phyloP scores from a whole-genome alignment of 345 rosid genomes.

The Eucalyptus viminalis region DNA sequence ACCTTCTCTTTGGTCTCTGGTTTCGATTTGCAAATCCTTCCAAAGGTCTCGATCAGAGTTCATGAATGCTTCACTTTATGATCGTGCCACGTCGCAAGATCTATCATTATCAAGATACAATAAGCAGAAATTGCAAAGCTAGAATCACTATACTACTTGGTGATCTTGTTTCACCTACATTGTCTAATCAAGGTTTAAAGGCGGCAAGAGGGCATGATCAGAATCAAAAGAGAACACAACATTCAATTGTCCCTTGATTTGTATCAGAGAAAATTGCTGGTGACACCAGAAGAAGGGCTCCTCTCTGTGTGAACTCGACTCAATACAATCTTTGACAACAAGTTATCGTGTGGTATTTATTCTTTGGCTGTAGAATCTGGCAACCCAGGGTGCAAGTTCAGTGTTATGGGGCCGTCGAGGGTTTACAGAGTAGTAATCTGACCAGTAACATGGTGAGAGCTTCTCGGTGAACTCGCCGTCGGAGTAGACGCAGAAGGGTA shows the following conservation, averaged over 20 bases:
- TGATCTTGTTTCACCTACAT: not conserved
- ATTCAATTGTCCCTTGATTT: not conserved
- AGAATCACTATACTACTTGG: not conserved
- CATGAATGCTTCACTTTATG: not conserved
- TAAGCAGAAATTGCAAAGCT: not conserved
- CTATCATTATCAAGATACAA: not conserved
- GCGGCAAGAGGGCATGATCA: not conserved
- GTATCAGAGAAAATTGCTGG: not conserved
- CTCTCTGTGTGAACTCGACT: not conserved
- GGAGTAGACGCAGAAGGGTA: slow-evolving; percentile 42
- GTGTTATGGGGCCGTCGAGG: slow-evolving; percentile 32
- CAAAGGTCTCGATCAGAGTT: not conserved
- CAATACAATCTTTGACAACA: not conserved
- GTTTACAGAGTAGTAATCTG: slow-evolving; percentile 42
- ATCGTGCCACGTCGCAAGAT: not conserved
- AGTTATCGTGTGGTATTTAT: not conserved
- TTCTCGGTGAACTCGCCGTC: slow-evolving; percentile 22
- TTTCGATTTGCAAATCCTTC: not conserved
- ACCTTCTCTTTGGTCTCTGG: not conserved
- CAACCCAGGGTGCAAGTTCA: slow-evolving; percentile 59
- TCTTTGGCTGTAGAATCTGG: slow-evolving; percentile 18
- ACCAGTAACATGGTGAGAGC: slow-evolving; percentile 46
- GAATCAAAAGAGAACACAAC: not conserved
- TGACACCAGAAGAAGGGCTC: not conserved
- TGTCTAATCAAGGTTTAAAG: not conserved